phyloP scores from a whole-genome alignment of 176 grass and related monocot genomes.

The Saccharum officinarum region DNA sequence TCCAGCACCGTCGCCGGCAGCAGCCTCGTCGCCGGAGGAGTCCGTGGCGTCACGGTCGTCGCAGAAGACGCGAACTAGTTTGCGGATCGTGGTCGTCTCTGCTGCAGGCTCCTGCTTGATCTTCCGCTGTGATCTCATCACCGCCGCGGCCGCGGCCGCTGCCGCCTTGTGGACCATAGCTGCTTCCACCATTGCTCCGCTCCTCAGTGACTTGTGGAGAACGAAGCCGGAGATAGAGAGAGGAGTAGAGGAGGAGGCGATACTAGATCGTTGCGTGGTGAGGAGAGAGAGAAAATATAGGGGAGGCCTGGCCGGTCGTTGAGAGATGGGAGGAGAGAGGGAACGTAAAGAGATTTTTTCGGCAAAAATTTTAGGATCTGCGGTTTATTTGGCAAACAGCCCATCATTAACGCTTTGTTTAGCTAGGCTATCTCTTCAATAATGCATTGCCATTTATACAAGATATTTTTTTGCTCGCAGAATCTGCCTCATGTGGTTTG shows the following conservation, averaged over 20 bases:
- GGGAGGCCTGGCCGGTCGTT: neutral
- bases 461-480: neutral
- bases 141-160: neutral
- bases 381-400: too few relatives aligned
- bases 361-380: too few relatives aligned
- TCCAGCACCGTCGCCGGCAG: neutral
- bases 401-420: too few relatives aligned
- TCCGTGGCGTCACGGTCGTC: constrained; percentile 49
- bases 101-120: neutral
- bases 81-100: neutral
- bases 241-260: neutral
- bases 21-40: constrained; percentile 45
- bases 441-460: neutral
- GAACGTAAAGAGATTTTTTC: neutral
- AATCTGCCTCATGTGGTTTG: neutral
- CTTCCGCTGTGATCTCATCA: neutral
- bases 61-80: constrained; percentile 27
- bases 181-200: neutral
- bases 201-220: neutral
- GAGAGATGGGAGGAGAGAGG: neutral
- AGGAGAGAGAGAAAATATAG: neutral
- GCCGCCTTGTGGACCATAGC: neutral
- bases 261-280: neutral
- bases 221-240: neutral
- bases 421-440: too few relatives aligned